These are phyloP conservation scores for Penicillium coprophilum DNA, from an alignment of 495 filamentous ascomycete species.

Conservation along the genomic window DNA sequence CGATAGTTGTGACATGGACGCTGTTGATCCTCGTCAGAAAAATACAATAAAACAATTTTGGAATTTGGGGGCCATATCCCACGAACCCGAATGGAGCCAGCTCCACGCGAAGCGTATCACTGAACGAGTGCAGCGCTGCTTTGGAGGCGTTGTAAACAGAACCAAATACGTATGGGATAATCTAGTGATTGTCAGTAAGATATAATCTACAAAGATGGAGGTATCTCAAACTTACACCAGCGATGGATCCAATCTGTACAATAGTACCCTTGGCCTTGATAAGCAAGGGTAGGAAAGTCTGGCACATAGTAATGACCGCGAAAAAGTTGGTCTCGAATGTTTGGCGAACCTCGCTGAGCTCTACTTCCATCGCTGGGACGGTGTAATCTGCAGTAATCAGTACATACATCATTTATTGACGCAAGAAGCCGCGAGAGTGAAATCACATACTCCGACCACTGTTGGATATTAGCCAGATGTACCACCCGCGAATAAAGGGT, in stretches of 20 bases:
- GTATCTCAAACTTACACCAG: constrained; percentile 38
- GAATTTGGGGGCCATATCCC: not conserved
- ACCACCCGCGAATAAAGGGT: not conserved
- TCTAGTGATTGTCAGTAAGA: constrained; percentile 21
- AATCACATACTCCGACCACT: constrained; percentile 8
- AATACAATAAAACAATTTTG: not conserved
- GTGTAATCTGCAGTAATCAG: constrained; percentile 50
- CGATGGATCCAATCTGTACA: constrained; percentile 59
- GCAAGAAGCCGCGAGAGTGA: constrained; percentile 17
- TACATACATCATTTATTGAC: constrained; percentile 29
- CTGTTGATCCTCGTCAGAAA: constrained; percentile 17
- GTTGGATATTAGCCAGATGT: constrained; percentile 3
- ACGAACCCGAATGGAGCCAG: constrained; percentile 47
- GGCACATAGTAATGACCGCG: constrained; percentile 58
- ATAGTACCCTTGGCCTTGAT: constrained; percentile 60
- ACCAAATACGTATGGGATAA: constrained; percentile 56
- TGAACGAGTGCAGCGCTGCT: constrained; percentile 61
- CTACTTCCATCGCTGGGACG: constrained; percentile 58
- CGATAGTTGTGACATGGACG: constrained; percentile 54
- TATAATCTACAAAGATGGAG: not conserved
- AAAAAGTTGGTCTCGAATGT: constrained; percentile 62
- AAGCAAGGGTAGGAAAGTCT: constrained; percentile 57
- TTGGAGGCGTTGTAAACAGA: constrained; percentile 65
- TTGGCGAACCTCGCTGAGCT: constrained; percentile 48
- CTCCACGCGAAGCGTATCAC: constrained; percentile 59